Percentiles rank a stretch among this genome's conserved stretches.
Conservation (phyloP, 2,329 filamentous ascomycete genomes). For the Apiospora phragmitis region DNA sequence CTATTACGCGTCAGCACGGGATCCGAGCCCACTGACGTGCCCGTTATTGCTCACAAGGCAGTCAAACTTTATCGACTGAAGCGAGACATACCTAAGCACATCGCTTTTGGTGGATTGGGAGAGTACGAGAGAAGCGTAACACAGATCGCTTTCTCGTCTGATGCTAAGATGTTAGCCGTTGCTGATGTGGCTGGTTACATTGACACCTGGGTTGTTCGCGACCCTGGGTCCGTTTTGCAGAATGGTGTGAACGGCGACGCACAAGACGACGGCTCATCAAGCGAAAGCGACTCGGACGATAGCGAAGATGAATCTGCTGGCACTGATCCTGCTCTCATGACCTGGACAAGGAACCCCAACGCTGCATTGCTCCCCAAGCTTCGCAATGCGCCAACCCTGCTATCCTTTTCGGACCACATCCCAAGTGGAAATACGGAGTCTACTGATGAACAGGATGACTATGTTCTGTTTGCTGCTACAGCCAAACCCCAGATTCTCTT, state of each 20-base stretch:
- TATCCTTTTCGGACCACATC: conserved; percentile 64
- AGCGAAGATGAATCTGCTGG: conserved; percentile 44
- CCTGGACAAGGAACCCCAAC: conserved; percentile 76
- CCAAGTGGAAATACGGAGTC: conserved; percentile 31
- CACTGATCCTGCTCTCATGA: conserved; percentile 41
- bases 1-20: conserved; percentile 48
- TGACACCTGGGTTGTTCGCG: conserved; percentile 79
- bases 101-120: conserved; percentile 66
- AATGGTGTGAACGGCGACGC: conserved; percentile 33
- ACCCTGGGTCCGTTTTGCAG: conserved; percentile 41
- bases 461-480: conserved; percentile 54
- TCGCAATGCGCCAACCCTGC: conserved; percentile 61
- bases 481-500: conserved; percentile 68
- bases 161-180: conserved; percentile 76
- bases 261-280: conserved; percentile 32
- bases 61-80: conserved; percentile 53
- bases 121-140: conserved; percentile 75
- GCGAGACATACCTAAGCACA: conserved; percentile 54
- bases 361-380: conserved; percentile 70
- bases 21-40: conserved; percentile 34
- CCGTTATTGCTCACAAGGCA: conserved; percentile 42
- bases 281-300: conserved; percentile 34
- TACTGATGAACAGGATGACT: conserved; percentile 40
- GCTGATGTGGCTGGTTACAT: conserved; percentile 83
- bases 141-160: conserved; percentile 74